These are phyloP conservation scores for Colletotrichum siamense DNA, from an alignment of 2,329 filamentous ascomycete species.

Conservation along the genomic window DNA sequence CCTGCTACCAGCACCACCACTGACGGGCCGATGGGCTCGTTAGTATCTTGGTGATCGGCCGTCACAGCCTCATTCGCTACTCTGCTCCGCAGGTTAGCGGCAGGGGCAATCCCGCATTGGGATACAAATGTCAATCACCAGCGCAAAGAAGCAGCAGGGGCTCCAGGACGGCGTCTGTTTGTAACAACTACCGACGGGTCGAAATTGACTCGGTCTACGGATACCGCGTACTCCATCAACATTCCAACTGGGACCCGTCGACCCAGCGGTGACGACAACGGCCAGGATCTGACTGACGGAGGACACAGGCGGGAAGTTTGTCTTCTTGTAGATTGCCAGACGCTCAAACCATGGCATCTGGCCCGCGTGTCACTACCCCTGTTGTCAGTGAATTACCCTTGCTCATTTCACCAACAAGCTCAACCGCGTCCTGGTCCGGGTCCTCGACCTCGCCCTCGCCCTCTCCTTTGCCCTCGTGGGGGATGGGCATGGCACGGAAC, in stretches of 20 bases:
- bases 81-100: constrained; percentile 5
- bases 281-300: not conserved
- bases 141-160: not conserved
- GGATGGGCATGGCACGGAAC: not conserved
- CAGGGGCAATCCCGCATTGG: constrained; percentile 13
- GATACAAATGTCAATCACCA: constrained; percentile 1
- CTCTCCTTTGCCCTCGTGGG: not conserved
- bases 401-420: too few relatives aligned
- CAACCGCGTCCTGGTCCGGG: too few relatives aligned
- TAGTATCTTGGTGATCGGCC: constrained; percentile 5
- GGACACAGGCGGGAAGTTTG: not conserved
- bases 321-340: not conserved
- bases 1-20: not conserved
- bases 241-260: not conserved
- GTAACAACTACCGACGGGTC: constrained; percentile 16
- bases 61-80: constrained; percentile 13
- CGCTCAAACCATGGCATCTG: not conserved
- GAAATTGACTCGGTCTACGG: constrained; percentile 1
- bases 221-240: not conserved
- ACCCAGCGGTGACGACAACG: constrained; percentile 13
- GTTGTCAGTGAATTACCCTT: not conserved
- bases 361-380: not conserved
- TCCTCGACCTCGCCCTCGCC: not conserved
- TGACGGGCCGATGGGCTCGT: not conserved
- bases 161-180: constrained; percentile 7